phyloP scores from a whole-genome alignment of 768 basidiomycete species.

The Calocybe gangraenosa region DNA sequence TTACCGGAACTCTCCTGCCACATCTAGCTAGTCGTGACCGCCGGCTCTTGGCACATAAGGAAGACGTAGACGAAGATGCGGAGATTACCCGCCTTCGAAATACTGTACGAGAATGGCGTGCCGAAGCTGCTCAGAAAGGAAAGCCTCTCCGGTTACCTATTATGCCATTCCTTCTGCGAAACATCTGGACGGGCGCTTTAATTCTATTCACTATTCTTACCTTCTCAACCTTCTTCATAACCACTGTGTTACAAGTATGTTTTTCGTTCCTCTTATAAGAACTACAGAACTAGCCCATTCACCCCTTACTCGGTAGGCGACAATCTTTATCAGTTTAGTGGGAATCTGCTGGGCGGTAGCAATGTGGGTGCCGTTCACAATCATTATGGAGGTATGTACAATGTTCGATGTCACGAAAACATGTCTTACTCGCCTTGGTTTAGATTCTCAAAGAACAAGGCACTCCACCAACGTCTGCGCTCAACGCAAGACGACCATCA shows the following conservation, averaged over 20 bases:
- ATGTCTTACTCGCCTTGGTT: conserved; percentile 2
- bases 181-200: conserved; percentile 91
- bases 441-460: conserved; percentile 76
- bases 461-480: conserved; percentile 23
- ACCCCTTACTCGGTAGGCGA: conserved; percentile 46
- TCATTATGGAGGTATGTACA: conserved; percentile 85
- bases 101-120: conserved; percentile 77
- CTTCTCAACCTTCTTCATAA: conserved; percentile 83
- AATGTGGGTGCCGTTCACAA: conserved; percentile 97
- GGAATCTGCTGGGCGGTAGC: conserved; percentile 97
- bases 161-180: conserved; percentile 87
- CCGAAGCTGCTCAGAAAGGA: conserved; percentile 75
- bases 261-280: not conserved
- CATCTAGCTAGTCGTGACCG: conserved; percentile 78
- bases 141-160: conserved; percentile 74
- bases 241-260: conserved; percentile 65
- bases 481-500: conserved; percentile 34
- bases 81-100: conserved; percentile 68
- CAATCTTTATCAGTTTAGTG: conserved; percentile 74
- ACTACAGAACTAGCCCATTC: too few relatives aligned
- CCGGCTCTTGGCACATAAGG: conserved; percentile 67
- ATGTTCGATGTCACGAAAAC: not conserved
- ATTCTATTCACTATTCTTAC: conserved; percentile 76
- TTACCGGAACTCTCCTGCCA: conserved; percentile 78
- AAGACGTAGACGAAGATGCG: conserved; percentile 70